Base-by-base conservation (phyloP, 2,329 filamentous ascomycete genomes). In the Colletotrichum truncatum region DNA sequence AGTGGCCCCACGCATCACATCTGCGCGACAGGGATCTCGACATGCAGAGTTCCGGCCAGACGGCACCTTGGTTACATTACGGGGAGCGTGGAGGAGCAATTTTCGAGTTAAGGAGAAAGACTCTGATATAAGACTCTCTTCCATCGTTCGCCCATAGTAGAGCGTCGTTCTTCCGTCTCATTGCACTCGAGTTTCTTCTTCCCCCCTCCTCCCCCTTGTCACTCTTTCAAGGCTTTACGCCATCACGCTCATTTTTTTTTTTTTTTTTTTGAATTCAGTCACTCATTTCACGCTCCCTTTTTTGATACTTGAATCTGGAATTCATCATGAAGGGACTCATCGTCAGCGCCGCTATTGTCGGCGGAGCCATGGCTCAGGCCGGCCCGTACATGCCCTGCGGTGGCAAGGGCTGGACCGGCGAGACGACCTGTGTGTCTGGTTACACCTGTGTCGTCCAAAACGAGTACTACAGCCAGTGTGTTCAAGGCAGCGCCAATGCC, bases 401-500 rank as follows among this genome's bases (percentile, higher is more conserved):
- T 41, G 82, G 82, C 34, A 72, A 70, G 11, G 68, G 66, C 45
- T 82, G 73, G 71, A 70, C 70, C 12, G 81, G 81, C 3, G 30
- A 70, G 1, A 82, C 75, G 4, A 77, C 75, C 1, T 84, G 81
- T 46, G 73, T 80, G n/a, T 74, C 76, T 14, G 82, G 81, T 5
- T 81, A 80, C 59, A 71, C 70, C 1, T 84, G 81, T 68, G 70
- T 61, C 5, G 73, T 72, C 36, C 63, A 71, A 9, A 82, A 82
- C 68, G 71, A 76, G 10, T 83, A 72, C 68, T 83, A 83, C 68
- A 77, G 72, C 63, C 81, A 84, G 67, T 83, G 82, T 21, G 34
- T 73, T 7, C 73, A 73, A 4, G 67, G 68, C 18, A 55, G 38
- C 53, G 60, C 41, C 18, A 14, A 23, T 12, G 52, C 39, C 39